These are phyloP conservation scores for Alternaria gaisen DNA, from an alignment of 2,329 filamentous ascomycete genomes.

Conservation along the genomic window DNA sequence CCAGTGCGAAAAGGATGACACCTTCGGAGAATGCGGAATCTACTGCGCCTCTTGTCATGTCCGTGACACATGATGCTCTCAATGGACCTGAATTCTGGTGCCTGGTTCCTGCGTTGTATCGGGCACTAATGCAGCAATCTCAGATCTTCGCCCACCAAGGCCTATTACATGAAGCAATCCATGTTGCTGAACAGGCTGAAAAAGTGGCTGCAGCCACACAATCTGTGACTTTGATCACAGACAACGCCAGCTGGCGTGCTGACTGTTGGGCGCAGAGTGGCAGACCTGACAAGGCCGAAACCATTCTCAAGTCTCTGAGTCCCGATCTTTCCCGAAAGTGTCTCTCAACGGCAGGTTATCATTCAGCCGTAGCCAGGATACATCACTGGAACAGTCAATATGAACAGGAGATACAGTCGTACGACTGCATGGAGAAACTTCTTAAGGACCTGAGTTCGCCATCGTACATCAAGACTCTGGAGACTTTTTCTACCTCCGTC, in stretches of 20 bases:
- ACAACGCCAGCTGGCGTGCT: slow-evolving; percentile 56
- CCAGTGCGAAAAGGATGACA: slow-evolving; percentile 28
- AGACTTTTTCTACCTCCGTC: slow-evolving; percentile 38
- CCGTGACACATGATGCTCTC: slow-evolving; percentile 55
- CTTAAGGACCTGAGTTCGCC: slow-evolving; percentile 54
- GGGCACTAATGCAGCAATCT: slow-evolving; percentile 76
- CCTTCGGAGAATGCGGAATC: slow-evolving; percentile 23
- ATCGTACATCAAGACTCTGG: slow-evolving; percentile 40
- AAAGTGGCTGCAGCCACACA: slow-evolving; percentile 76
- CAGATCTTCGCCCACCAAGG: slow-evolving; percentile 83
- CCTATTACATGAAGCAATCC: slow-evolving; percentile 85
- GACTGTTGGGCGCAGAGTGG: slow-evolving; percentile 62
- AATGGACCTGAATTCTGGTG: slow-evolving; percentile 80
- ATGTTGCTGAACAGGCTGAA: slow-evolving; percentile 84
- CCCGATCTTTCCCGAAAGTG: slow-evolving; percentile 51
- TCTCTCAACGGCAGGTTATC: slow-evolving; percentile 62
- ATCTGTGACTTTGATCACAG: slow-evolving; percentile 63
- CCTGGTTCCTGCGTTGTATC: slow-evolving; percentile 76
- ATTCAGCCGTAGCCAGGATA: slow-evolving; percentile 60
- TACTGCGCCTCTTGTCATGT: slow-evolving; percentile 46
- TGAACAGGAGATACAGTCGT: slow-evolving; percentile 59
- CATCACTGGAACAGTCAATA: slow-evolving; percentile 58
- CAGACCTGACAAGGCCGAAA: slow-evolving; percentile 58
- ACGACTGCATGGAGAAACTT: slow-evolving; percentile 59
- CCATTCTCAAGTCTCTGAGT: slow-evolving; percentile 64